Conservation (phyloP, 2,329 filamentous ascomycete species). For the Trichoderma pleuroti region DNA sequence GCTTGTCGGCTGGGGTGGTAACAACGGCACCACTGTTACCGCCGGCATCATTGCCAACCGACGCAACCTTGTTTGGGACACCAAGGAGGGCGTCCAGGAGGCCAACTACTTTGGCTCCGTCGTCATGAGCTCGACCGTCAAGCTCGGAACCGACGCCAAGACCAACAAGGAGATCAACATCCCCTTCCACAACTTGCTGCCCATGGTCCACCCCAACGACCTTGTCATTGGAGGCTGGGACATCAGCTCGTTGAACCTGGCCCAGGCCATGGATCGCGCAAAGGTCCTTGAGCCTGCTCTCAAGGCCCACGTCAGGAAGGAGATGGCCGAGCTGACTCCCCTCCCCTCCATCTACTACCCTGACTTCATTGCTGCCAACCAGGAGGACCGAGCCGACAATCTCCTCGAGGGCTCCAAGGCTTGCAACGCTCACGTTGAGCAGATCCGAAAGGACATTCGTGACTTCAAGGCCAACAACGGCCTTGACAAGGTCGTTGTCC, state of each 20-base stretch:
- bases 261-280: constrained; percentile 91
- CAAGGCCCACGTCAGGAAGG: constrained; percentile 85
- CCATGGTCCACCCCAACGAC: constrained; percentile 97
- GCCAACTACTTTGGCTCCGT: constrained; percentile 99
- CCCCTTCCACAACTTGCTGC: constrained; percentile 88
- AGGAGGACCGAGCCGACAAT: constrained; percentile 95
- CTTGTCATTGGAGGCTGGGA: constrained; percentile 96
- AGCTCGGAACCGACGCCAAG: constrained; percentile 83
- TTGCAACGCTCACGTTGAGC: constrained; percentile 81
- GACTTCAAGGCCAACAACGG: constrained; percentile 83
- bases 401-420: constrained; percentile 79
- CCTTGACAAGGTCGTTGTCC: constrained; percentile 93
- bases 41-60: constrained; percentile 97
- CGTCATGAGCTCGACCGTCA: constrained; percentile 95
- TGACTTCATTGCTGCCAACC: constrained; percentile 98
- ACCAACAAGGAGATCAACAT: constrained; percentile 91
- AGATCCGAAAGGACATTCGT: constrained; percentile 88
- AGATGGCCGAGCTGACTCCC: constrained; percentile 84
- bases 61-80: constrained; percentile 82
- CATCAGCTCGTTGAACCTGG: constrained; percentile 86
- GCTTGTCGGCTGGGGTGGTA: constrained; percentile 96
- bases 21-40: constrained; percentile 96
- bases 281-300: constrained; percentile 92
- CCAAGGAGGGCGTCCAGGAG: constrained; percentile 77
- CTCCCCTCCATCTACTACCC: constrained; percentile 97